These are phyloP conservation scores for Sclerotiophoma versabilis DNA, from an alignment of 2,329 filamentous ascomycete species.

Conservation along the genomic window DNA sequence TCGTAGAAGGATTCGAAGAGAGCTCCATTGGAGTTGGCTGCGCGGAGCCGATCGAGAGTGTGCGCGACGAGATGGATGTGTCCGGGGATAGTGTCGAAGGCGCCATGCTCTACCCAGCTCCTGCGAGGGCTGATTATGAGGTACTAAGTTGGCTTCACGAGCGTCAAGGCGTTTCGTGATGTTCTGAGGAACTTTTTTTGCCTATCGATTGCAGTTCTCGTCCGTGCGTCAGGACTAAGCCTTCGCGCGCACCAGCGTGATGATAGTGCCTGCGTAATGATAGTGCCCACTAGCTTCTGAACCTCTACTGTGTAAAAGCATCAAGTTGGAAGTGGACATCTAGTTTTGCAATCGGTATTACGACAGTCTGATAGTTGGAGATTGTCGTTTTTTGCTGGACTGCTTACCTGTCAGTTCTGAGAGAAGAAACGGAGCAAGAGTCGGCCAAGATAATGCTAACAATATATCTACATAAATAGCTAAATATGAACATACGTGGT, in stretches of 20 bases:
- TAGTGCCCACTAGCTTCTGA: not conserved
- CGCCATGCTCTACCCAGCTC: conserved; percentile 35
- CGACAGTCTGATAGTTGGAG: too few species aligned
- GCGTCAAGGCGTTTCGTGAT: not conserved
- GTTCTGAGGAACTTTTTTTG: conserved; percentile 12
- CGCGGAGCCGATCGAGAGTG: conserved; percentile 47
- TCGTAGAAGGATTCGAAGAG: conserved; percentile 60
- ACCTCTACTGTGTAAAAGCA: too few species aligned
- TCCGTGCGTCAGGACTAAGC: not conserved
- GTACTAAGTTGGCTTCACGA: not conserved
- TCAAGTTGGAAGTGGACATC: too few species aligned
- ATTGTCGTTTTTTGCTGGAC: too few species aligned
- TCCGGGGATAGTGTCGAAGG: conserved; percentile 46
- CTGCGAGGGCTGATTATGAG: not conserved
- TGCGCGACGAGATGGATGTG: conserved; percentile 50
- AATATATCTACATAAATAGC: not conserved
- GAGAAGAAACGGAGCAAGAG: not conserved
- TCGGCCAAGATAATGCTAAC: not conserved
- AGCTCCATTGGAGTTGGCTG: conserved; percentile 47
- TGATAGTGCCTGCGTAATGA: not conserved
- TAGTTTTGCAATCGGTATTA: too few species aligned
- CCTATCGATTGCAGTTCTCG: conserved; percentile 4
- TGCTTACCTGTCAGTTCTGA: too few species aligned
- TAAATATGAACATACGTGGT: not conserved
- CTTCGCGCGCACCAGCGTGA: not conserved